Conservation (phyloP, 108 stramenopile species). For the Nitzschia inconspicua region DNA sequence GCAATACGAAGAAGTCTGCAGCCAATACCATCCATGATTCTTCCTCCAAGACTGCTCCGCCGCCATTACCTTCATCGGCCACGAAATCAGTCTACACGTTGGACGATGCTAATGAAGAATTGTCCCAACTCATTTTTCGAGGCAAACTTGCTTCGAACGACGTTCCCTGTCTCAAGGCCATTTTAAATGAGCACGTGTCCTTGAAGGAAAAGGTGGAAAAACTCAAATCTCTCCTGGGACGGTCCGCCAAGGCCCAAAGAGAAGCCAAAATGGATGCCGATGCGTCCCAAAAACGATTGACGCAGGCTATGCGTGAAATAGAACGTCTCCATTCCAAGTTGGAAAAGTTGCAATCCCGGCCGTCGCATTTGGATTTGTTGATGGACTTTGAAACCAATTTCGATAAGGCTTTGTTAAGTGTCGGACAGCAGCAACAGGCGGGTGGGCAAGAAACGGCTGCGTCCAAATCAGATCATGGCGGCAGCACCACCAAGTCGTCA, state of each 20-base stretch:
- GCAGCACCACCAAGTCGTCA: neutral
- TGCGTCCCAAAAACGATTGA: slow-evolving; percentile 44
- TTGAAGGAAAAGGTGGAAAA: slow-evolving; percentile 79
- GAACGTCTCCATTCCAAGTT: slow-evolving; percentile 64
- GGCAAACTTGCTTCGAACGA: slow-evolving; percentile 34
- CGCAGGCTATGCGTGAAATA: slow-evolving; percentile 44
- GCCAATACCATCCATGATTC: too few species aligned
- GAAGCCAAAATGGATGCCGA: slow-evolving; percentile 80
- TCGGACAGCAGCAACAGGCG: slow-evolving; percentile 55
- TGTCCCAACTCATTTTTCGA: slow-evolving; percentile 27
- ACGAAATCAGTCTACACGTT: slow-evolving; percentile 6
- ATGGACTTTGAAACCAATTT: slow-evolving; percentile 91
- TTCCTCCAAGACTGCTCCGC: too few species aligned
- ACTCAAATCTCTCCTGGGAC: slow-evolving; percentile 79
- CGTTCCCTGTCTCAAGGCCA: slow-evolving; percentile 40
- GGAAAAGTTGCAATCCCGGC: slow-evolving; percentile 72
- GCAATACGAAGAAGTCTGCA: too few species aligned
- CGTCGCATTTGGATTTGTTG: slow-evolving; percentile 82
- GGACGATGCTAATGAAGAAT: slow-evolving; percentile 36
- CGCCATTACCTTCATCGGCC: too few species aligned
- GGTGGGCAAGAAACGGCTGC: slow-evolving; percentile 62
- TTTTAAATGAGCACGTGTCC: slow-evolving; percentile 65
- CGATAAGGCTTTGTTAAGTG: slow-evolving; percentile 70
- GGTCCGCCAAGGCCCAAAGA: slow-evolving; percentile 83
- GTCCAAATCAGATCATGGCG: slow-evolving; percentile 4